phyloP scores from a whole-genome alignment of 139 green algal species.

The Tetraselmis striata region DNA sequence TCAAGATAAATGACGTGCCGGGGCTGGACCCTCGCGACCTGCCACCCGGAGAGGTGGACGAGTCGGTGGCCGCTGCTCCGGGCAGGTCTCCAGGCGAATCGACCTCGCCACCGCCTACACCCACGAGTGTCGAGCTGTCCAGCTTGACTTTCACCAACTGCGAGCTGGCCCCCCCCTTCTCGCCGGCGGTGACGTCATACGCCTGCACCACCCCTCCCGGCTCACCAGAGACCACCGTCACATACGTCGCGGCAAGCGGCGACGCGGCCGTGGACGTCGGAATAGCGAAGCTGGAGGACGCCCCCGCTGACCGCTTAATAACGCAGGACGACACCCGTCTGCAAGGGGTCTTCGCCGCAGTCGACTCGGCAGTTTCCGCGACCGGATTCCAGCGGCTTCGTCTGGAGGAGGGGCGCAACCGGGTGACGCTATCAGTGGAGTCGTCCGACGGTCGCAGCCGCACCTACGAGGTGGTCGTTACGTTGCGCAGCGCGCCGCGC shows the following conservation, averaged over 20 bases:
- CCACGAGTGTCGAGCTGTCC: background rate
- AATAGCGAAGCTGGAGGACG: background rate
- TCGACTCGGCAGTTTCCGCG: too few relatives aligned
- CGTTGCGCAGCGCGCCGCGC: background rate
- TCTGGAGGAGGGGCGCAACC: background rate
- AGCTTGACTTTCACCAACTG: background rate
- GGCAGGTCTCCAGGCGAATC: background rate
- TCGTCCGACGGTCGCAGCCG: background rate
- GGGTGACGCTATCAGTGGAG: background rate
- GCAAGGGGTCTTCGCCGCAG: too few relatives aligned
- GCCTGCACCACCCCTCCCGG: background rate
- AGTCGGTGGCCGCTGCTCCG: too few relatives aligned
- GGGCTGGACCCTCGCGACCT: background rate
- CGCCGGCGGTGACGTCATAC: background rate
- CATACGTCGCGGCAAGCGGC: background rate
- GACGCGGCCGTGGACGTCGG: background rate
- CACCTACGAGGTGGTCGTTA: background rate
- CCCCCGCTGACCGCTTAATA: too few relatives aligned
- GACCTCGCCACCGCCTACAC: background rate
- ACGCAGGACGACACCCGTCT: too few relatives aligned
- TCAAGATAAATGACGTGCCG: constrained; percentile 9
- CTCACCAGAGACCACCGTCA: background rate
- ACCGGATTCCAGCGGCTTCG: background rate
- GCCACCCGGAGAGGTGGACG: background rate
- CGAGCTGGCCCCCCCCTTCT: background rate